Base-by-base conservation (phyloP, 129 eudicot genomes). In the Silybum marianum region DNA sequence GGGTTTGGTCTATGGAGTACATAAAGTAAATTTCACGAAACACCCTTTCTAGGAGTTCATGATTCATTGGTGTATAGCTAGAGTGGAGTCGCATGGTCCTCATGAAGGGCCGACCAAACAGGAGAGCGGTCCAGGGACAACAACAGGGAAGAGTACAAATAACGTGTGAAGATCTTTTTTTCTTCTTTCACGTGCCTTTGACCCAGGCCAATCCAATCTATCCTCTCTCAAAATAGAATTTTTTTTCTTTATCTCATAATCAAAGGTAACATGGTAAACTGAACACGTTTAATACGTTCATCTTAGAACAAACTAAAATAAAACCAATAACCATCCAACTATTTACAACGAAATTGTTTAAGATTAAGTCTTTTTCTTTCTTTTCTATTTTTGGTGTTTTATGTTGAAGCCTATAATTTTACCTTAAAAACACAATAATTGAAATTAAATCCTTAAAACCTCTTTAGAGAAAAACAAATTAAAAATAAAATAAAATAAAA, bases 351-450 rank as follows among this genome's bases (percentile, higher is more conserved):
- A 2, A 51, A 51, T 18, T 48, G 19, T 48, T 48, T 48, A 48
- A 5, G 62, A 11, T 18, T 1, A 3, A 58, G 66, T n/a, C 66
- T 19, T 1, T 18, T 54, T 58, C 3, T 51, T 5, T 48, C 12
- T 12, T 69, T 22, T 4, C 73, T 69, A 69, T 69, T 69, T 68
- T 69, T 69, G 10, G 1, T 70, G 46, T 70, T 32, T 30, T 70
- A 70, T 70, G 74, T 70, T 70, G 13, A 32, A 32, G 13, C 4
- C 38, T 32, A 18, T 70, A 70, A 70, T 18, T 7, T 26, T 10
- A 66, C 24, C 46, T 58, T 58, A 32, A 70, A 70, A 70, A 69
- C 46, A 73, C 18, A 44, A 73, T 73, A 38, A 73, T 73, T 70
- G 22, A 42, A 42, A 5, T 38, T 40, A 73, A 73, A 73, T 73